phyloP scores from a whole-genome alignment of 2,329 filamentous ascomycete genomes.

The Tolypocladium album region DNA sequence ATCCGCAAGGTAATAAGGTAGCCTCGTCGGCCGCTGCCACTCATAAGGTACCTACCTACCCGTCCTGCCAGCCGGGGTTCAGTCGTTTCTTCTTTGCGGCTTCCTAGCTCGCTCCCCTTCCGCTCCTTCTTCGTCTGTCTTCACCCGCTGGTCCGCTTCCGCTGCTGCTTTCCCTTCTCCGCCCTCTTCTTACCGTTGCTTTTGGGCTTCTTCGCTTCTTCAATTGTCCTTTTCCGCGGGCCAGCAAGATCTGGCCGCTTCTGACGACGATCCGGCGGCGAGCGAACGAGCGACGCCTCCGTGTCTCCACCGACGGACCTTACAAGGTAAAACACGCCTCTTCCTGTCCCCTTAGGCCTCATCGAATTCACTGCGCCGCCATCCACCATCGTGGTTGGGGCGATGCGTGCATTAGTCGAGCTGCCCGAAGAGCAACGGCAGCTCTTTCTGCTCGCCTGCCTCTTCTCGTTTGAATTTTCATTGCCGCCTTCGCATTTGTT shows the following conservation, averaged over 20 bases:
- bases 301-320: not conserved
- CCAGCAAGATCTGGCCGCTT: not conserved
- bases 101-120: not conserved
- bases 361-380: not conserved
- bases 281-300: not conserved
- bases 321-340: not conserved
- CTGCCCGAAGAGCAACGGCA: not conserved
- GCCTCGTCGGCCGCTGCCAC: not conserved
- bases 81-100: not conserved
- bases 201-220: not conserved
- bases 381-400: not conserved
- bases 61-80: not conserved
- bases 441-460: not conserved
- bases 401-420: not conserved
- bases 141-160: not conserved
- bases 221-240: not conserved
- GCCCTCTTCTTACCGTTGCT: not conserved
- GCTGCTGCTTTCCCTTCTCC: not conserved
- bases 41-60: not conserved
- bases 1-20: not conserved
- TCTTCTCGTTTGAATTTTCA: not conserved
- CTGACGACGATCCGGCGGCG: not conserved
- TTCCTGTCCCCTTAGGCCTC: not conserved
- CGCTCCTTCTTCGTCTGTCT: not conserved
- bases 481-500: not conserved